These are phyloP conservation scores for Cyberlindnera maritima DNA, from an alignment of 805 yeast genomes.

Conservation along the genomic window DNA sequence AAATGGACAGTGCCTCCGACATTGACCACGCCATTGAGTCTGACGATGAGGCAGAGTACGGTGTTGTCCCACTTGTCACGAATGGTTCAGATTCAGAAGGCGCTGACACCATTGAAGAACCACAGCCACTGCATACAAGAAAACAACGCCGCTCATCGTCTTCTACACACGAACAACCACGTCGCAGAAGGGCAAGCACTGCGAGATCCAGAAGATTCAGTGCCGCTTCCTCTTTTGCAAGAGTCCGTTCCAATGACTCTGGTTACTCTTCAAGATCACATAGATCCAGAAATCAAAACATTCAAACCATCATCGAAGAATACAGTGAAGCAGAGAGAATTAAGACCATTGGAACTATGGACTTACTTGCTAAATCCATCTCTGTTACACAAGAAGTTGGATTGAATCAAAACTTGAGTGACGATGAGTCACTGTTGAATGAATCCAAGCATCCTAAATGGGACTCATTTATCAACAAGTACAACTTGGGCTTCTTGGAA, in stretches of 20 bases:
- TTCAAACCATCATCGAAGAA: slow-evolving; percentile 21
- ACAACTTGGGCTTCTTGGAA: slow-evolving; percentile 33
- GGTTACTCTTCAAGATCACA: slow-evolving; percentile 22
- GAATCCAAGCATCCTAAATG: slow-evolving; percentile 6
- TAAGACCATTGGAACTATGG: slow-evolving; percentile 10
- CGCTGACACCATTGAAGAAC: background rate
- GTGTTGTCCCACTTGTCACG: slow-evolving; percentile 4
- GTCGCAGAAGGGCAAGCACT: slow-evolving; percentile 2
- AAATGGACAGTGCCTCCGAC: background rate
- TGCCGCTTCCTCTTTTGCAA: background rate
- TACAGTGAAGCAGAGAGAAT: slow-evolving; percentile 26
- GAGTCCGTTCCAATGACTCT: slow-evolving; percentile 14
- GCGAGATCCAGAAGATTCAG: slow-evolving; percentile 1
- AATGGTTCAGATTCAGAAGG: background rate
- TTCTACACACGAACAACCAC: background rate
- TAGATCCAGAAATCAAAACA: slow-evolving; percentile 14
- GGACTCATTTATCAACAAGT: slow-evolving; percentile 24
- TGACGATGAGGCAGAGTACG: background rate
- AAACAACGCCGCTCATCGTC: background rate
- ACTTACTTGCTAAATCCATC: slow-evolving; percentile 16
- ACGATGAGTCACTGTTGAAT: background rate
- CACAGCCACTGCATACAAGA: background rate
- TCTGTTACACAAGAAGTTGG: slow-evolving; percentile 25
- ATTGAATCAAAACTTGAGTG: slow-evolving; percentile 7
- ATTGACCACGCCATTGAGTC: background rate